Evolutionary conservation across 106 monocot genomes (phyloP).

Genomic region (Apostasia ramifera): DNA sequence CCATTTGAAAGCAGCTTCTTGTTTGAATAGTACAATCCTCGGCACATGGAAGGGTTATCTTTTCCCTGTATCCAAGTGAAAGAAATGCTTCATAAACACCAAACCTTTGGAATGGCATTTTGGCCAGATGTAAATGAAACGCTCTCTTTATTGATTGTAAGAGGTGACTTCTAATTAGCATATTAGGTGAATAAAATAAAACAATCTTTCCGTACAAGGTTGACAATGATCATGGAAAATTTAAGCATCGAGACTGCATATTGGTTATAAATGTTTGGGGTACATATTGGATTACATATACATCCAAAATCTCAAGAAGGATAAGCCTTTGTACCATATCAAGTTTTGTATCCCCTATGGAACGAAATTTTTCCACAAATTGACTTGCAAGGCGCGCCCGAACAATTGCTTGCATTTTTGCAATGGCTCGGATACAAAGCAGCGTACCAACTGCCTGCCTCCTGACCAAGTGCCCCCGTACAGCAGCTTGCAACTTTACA

Average conservation of each 20-base stretch:
- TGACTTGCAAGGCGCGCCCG: conserved; percentile 36
- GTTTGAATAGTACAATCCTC: neutral
- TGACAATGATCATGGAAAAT: too few relatives aligned
- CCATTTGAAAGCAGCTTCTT: conserved; percentile 35
- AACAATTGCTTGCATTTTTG: conserved; percentile 60
- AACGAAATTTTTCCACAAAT: neutral
- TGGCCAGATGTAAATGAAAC: too few relatives aligned
- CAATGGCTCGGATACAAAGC: conserved; percentile 47
- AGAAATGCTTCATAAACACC: too few relatives aligned
- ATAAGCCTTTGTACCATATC: neutral
- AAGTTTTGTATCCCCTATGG: neutral
- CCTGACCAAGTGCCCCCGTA: conserved; percentile 60
- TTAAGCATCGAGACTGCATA: too few relatives aligned
- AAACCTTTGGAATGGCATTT: too few relatives aligned
- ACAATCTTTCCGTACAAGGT: too few relatives aligned
- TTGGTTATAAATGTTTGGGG: too few relatives aligned
- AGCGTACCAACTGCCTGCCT: conserved; percentile 58
- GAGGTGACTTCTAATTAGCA: too few relatives aligned
- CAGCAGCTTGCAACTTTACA: conserved; percentile 67
- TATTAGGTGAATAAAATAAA: too few relatives aligned
- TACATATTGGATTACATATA: too few relatives aligned
- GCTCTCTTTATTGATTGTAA: too few relatives aligned
- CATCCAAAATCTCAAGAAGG: neutral
- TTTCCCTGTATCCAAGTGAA: neutral
- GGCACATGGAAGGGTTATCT: neutral